These are phyloP conservation scores for Alternaria longipes DNA, from an alignment of 2,329 filamentous ascomycete genomes.

Conservation along the genomic window DNA sequence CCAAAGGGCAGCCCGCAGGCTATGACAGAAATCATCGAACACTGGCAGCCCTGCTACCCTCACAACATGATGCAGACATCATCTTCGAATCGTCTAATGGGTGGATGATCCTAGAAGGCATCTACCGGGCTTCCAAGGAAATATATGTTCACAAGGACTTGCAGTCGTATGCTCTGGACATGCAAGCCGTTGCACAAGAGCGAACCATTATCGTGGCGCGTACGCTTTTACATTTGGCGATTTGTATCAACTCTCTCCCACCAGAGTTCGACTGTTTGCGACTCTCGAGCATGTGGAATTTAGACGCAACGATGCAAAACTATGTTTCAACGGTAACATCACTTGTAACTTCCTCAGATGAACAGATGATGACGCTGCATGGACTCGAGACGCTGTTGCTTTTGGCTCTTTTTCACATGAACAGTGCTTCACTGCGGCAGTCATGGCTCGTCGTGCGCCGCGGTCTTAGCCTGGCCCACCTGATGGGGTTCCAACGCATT, in stretches of 20 bases:
- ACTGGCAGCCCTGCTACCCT: slow-evolving; percentile 42
- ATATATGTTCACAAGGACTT: slow-evolving; percentile 44
- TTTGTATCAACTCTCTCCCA: slow-evolving; percentile 46
- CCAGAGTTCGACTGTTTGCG: slow-evolving; percentile 43
- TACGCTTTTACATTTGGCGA: slow-evolving; percentile 46
- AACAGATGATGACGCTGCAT: slow-evolving; percentile 47
- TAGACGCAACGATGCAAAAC: slow-evolving; percentile 46
- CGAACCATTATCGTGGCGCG: slow-evolving; percentile 44
- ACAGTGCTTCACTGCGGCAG: slow-evolving; percentile 43
- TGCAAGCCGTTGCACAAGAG: slow-evolving; percentile 41
- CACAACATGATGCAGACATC: slow-evolving; percentile 48
- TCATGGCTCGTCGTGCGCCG: slow-evolving; percentile 47
- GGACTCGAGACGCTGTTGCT: slow-evolving; percentile 47
- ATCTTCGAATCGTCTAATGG: slow-evolving; percentile 50
- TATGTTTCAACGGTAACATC: slow-evolving; percentile 45
- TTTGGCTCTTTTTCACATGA: slow-evolving; percentile 43
- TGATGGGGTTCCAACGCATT: slow-evolving; percentile 51
- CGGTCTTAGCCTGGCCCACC: slow-evolving; percentile 46
- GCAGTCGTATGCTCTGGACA: slow-evolving; percentile 46
- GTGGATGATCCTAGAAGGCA: slow-evolving; percentile 45
- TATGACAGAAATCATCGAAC: slow-evolving; percentile 33
- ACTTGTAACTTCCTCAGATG: slow-evolving; percentile 44
- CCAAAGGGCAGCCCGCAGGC: slow-evolving; percentile 4
- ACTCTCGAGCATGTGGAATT: slow-evolving; percentile 41
- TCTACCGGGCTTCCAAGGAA: slow-evolving; percentile 42